Evolutionary conservation across 176 grass and related monocot species (phyloP), one percentile per base, ranked within the genome.

Genomic region (Zoysia pacifica): DNA sequence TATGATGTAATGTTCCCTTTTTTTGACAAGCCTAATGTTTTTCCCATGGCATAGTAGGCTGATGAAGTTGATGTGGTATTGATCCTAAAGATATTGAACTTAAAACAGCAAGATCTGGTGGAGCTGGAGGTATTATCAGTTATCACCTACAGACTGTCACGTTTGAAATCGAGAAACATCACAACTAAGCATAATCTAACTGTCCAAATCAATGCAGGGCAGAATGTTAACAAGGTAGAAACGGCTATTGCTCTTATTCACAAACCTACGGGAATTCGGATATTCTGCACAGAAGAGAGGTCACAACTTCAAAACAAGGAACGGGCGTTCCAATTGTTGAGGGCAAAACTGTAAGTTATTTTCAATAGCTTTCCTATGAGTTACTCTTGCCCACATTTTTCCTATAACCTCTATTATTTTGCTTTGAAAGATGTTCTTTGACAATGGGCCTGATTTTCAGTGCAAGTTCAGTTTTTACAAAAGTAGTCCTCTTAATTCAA

Each of bases 151-250:
- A 73, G 4, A 65, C 36, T 75, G 47, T 62, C 52, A 71, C 62
- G 9, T 74, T 35, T 9, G 69, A 80, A 56, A 50, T 81, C 11
- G 39, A 2, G 36, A 9, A 10, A n/a, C 40, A 7, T 53, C 68
- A 64, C 47, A 75, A 63, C 49, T 40, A 58, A 80, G 13, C 37
- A 15, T 76, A 73, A 28, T 78, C 44, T 41, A 42, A 39, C 28
- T 35, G 84, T 78, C 7, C 81, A 50, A 40, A 68, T 78, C 41
- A 43, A 73, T 83, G 77, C 90, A 97, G 94, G 94, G 65, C 94
- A 94, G 87, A 97, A 97, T 87, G 94, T 97, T 62, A 97, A 97
- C 84, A 97, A 97, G 83, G 94, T 97, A 83, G 94, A 97, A 88
- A 97, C 94, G 10, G 94, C 94, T 86, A 82, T 94, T 75, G 94